Base-by-base conservation (phyloP, 805 yeast species). In the Candida michaelii region DNA sequence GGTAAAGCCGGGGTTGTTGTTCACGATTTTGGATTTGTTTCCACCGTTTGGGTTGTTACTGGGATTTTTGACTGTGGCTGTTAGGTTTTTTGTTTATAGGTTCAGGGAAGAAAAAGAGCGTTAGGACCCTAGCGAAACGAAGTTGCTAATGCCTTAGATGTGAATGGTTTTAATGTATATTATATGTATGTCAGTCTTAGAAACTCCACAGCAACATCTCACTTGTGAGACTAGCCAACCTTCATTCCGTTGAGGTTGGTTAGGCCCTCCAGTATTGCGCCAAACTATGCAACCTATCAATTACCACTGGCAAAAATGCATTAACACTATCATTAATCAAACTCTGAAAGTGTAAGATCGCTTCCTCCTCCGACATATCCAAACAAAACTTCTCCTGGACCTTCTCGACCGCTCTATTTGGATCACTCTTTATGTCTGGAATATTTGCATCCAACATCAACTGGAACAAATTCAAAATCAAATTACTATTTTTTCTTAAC, bases 181-280 rank as follows among this genome's bases (percentile, higher is more conserved):
- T 19, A 33, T 18, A 4, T 4, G 15, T 11, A n/a, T n/a, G n/a
- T 34, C 13, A 7, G 29, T 29, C 4, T 29, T 29, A 14, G 9
- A 29, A n/a, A n/a, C n/a, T n/a, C 18, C 11, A 9, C 30, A n/a
- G n/a, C n/a, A n/a, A n/a, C n/a, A n/a, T n/a, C n/a, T n/a, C n/a
- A n/a, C n/a, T n/a, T n/a, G n/a, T n/a, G n/a, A n/a, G n/a, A n/a
- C n/a, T n/a, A n/a, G n/a, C n/a, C n/a, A n/a, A n/a, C n/a, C n/a
- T n/a, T n/a, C n/a, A n/a, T n/a, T n/a, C n/a, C n/a, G n/a, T n/a
- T n/a, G n/a, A n/a, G n/a, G n/a, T n/a, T n/a, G n/a, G n/a, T n/a
- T 42, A 91, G 0, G 97, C 89, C 47, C 99, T 71, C 99, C 99
- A 95, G 59, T 93, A 93, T 59, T 93, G 99, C 0, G 99, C 97